Conservation (phyloP, 1,284 basidiomycete species). For the Ustilago loliicola region DNA sequence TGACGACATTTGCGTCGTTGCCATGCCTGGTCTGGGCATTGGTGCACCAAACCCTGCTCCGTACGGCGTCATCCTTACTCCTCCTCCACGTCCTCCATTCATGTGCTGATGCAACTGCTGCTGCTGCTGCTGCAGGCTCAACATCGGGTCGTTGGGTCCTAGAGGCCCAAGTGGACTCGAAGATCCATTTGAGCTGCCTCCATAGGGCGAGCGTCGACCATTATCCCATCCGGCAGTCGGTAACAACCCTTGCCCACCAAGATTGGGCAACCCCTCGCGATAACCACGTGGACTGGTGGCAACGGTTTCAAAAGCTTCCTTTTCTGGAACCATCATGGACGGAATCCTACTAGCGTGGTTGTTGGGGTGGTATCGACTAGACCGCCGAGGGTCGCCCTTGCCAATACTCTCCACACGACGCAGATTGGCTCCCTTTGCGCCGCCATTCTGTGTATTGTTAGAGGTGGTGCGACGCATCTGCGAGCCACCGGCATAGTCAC, state of each 20-base stretch:
- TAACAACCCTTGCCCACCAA: constrained; percentile 11
- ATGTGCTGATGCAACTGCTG: constrained; percentile 25
- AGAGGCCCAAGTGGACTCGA: constrained; percentile 36
- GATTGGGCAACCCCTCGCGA: constrained; percentile 22
- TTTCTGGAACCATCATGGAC: constrained; percentile 19
- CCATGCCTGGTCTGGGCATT: constrained; percentile 32
- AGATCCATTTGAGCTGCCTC: constrained; percentile 26
- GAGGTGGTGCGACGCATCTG: constrained; percentile 26
- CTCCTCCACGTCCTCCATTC: neutral
- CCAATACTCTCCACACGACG: constrained; percentile 54
- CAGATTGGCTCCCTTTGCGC: constrained; percentile 11
- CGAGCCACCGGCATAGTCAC: constrained; percentile 20
- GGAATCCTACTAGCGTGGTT: constrained; percentile 17
- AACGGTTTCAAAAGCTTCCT: neutral
- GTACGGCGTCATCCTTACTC: constrained; percentile 30
- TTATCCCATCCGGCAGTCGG: constrained; percentile 12
- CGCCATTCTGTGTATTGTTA: constrained; percentile 13
- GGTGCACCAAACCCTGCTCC: constrained; percentile 38
- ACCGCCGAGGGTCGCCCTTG: constrained; percentile 44
- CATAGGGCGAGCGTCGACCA: constrained; percentile 27
- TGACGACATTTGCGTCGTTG: constrained; percentile 27
- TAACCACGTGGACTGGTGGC: constrained; percentile 10
- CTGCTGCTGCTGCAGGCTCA: constrained; percentile 34
- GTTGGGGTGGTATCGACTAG: constrained; percentile 29
- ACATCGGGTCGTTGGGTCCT: constrained; percentile 32